Conservation (phyloP, 73 alveolate genomes). For the Paramecium bursaria region DNA sequence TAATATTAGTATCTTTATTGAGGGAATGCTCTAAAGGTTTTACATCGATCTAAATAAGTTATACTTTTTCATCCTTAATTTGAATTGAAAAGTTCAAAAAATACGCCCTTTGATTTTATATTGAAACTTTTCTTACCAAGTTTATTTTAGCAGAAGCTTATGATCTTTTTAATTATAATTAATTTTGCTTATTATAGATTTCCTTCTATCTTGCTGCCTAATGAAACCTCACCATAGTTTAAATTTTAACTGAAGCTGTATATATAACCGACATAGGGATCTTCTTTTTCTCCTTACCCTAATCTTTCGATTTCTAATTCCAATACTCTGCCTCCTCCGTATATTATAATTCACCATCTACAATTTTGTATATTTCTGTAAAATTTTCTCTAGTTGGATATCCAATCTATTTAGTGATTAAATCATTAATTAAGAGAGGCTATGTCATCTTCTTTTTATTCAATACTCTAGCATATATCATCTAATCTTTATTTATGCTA, state of each 20-base stretch:
- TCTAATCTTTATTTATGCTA: not conserved
- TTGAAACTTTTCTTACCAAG: constrained; percentile 15
- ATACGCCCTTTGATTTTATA: constrained; percentile 13
- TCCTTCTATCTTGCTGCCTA: not conserved
- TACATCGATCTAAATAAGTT: constrained; percentile 36
- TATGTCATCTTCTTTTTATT: constrained; percentile 23
- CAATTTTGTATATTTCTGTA: constrained; percentile 13
- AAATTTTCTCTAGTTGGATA: constrained; percentile 53
- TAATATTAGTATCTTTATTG: not conserved
- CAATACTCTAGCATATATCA: constrained; percentile 13
- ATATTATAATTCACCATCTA: not conserved
- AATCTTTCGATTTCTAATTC: not conserved
- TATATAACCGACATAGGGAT: not conserved
- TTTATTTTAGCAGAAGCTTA: not conserved
- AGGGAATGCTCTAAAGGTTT: constrained; percentile 35
- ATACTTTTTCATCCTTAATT: not conserved
- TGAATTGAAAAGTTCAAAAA: constrained; percentile 40
- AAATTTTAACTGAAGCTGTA: too few relatives aligned
- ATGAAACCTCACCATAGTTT: not conserved
- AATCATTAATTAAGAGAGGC: not conserved
- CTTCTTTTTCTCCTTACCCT: not conserved
- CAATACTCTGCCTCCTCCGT: constrained; percentile 57
- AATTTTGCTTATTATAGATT: not conserved
- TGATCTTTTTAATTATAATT: not conserved
- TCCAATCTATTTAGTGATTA: constrained; percentile 36